Percentiles rank a stretch among this genome's conserved stretches.
Conservation (phyloP, 1,284 basidiomycete genomes). For the Xerocomus nothofagi region DNA sequence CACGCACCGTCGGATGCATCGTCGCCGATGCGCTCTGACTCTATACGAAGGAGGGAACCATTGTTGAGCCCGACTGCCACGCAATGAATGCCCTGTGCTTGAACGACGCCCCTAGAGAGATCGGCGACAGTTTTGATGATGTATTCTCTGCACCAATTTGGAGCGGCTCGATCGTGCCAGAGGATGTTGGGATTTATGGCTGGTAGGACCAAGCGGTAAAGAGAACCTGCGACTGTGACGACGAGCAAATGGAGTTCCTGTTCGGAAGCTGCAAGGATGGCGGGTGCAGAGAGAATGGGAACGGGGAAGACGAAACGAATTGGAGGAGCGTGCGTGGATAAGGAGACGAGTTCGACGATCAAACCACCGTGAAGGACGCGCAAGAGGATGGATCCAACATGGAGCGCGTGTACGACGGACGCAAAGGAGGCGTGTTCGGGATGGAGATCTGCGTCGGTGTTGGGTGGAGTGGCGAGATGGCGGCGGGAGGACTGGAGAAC, state of each 20-base stretch:
- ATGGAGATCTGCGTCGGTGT: conserved; percentile 53
- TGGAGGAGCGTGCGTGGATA: conserved; percentile 61
- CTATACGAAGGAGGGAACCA: conserved; percentile 73
- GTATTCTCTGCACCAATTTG: conserved; percentile 69
- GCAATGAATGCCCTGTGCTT: conserved; percentile 69
- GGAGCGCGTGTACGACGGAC: conserved; percentile 54
- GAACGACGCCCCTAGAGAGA: conserved; percentile 53
- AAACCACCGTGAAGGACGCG: conserved; percentile 75
- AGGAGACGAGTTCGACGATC: conserved; percentile 74
- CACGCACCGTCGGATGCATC: conserved; percentile 55
- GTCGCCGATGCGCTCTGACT: conserved; percentile 55
- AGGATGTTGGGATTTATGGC: conserved; percentile 50
- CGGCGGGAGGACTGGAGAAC: conserved; percentile 58
- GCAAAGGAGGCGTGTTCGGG: conserved; percentile 76
- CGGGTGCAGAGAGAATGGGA: conserved; percentile 63
- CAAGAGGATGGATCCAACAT: conserved; percentile 68
- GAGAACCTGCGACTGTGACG: conserved; percentile 65
- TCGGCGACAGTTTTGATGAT: conserved; percentile 55
- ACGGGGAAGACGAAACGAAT: conserved; percentile 81
- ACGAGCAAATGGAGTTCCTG: conserved; percentile 71
- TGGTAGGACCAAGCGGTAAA: conserved; percentile 78
- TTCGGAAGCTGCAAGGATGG: conserved; percentile 59
- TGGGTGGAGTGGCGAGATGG: conserved; percentile 44
- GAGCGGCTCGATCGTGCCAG: conserved; percentile 55
- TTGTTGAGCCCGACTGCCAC: conserved; percentile 66